Evolutionary conservation across 2,329 filamentous ascomycete genomes (phyloP).

Genomic region (Cordyceps javanica): DNA sequence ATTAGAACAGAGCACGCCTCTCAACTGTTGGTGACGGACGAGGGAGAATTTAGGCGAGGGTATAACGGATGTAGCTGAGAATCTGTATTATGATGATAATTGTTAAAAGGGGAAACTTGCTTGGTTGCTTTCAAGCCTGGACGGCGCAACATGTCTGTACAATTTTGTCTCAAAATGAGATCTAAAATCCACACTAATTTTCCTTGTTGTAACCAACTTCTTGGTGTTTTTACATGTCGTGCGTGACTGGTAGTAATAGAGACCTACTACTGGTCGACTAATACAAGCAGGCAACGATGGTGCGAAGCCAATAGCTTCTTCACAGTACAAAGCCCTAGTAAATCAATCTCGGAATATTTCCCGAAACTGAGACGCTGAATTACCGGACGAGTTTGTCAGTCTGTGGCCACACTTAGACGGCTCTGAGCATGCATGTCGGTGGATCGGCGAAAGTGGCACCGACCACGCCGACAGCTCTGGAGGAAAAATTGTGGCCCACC

Average conservation of each 20-base stretch:
- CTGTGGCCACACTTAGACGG: neutral
- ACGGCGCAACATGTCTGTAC: neutral
- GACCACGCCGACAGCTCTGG: constrained; percentile 1
- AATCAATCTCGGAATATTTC: no score
- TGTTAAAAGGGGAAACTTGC: neutral
- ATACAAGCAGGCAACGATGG: no score
- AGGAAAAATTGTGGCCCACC: constrained; percentile 5
- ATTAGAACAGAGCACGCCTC: constrained; percentile 20
- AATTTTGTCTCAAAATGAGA: neutral
- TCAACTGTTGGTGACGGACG: neutral
- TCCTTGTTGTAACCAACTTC: constrained; percentile 11
- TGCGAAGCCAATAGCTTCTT: no score
- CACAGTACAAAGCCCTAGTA: no score
- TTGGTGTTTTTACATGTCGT: no score
- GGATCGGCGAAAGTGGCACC: constrained; percentile 7
- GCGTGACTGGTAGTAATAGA: no score
- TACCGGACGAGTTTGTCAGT: neutral
- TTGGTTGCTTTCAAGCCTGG: constrained; percentile 1
- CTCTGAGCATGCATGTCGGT: neutral
- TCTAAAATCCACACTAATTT: neutral
- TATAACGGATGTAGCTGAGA: constrained; percentile 1
- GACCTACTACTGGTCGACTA: no score
- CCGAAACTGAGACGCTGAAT: neutral
- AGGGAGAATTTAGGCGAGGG: neutral
- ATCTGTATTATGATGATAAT: constrained; percentile 10